These are phyloP conservation scores for Metroxylon sagu DNA, from an alignment of 176 grass and related monocot genomes.

Conservation along the genomic window DNA sequence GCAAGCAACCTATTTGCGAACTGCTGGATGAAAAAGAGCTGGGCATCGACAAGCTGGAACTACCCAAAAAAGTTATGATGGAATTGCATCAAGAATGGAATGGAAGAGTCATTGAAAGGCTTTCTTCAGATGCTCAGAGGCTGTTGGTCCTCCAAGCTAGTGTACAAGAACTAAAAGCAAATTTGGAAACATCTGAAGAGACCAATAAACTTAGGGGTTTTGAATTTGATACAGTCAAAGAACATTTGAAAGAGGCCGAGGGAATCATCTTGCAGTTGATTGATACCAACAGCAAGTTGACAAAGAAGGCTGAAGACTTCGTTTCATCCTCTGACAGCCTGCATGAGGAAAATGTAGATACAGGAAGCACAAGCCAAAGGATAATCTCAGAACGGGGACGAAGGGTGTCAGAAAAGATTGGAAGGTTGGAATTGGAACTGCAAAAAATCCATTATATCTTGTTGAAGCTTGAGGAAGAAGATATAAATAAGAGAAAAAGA, in stretches of 20 bases:
- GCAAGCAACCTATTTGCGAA: conserved; percentile 34
- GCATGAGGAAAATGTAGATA: conserved; percentile 27
- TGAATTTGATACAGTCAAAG: conserved; percentile 43
- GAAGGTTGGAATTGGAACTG: conserved; percentile 57
- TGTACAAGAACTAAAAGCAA: conserved; percentile 44
- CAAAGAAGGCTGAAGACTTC: conserved; percentile 62
- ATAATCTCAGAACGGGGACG: conserved; percentile 62
- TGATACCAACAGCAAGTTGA: conserved; percentile 65
- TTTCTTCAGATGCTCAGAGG: conserved; percentile 55
- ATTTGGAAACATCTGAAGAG: conserved; percentile 37
- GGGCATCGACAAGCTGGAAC: conserved; percentile 59
- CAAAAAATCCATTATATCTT: conserved; percentile 55
- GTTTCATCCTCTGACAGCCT: conserved; percentile 16
- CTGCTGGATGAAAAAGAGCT: conserved; percentile 65
- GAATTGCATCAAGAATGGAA: conserved; percentile 69
- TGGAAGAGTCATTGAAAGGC: conserved; percentile 55
- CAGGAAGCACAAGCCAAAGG: conserved; percentile 53
- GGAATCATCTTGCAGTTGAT: conserved; percentile 56
- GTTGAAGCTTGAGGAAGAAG: conserved; percentile 63
- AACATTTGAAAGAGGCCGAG: conserved; percentile 61
- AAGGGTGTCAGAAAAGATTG: conserved; percentile 87
- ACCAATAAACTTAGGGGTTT: background rate
- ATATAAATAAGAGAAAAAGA: conserved; percentile 32
- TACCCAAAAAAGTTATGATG: conserved; percentile 14
- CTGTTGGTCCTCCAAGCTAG: conserved; percentile 45